Conservation (phyloP, 495 filamentous ascomycete species). For the Podospora anserina region DNA sequence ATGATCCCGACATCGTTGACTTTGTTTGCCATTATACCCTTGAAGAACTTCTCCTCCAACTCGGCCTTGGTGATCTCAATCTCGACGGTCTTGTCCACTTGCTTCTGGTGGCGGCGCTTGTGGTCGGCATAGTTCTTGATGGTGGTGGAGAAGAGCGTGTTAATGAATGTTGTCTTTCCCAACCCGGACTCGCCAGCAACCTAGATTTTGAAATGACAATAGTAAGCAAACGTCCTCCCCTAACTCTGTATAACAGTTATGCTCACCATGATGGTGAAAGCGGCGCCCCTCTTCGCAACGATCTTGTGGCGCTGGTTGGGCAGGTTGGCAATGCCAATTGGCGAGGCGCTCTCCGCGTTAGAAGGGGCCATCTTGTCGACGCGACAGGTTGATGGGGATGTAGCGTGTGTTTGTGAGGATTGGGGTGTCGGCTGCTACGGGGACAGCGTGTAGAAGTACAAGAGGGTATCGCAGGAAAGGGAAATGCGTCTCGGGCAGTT, state of each 20-base stretch:
- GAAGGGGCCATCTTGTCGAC: conserved; percentile 64
- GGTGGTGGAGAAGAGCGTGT: conserved; percentile 98
- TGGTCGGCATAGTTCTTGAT: conserved; percentile 99
- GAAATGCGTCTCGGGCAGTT: conserved; percentile 28
- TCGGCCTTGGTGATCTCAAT: conserved; percentile 99
- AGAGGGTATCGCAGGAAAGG: conserved; percentile 15
- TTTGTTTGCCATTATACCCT: conserved; percentile 58
- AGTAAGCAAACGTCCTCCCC: conserved; percentile 4
- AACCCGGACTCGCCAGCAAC: conserved; percentile 98
- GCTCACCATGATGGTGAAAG: conserved; percentile 97
- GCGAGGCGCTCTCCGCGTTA: conserved; percentile 79
- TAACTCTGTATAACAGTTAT: background rate
- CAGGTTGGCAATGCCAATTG: conserved; percentile 99
- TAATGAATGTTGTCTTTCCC: conserved; percentile 99
- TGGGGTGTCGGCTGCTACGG: conserved; percentile 18
- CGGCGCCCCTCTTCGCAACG: conserved; percentile 96
- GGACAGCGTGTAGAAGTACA: conserved; percentile 23
- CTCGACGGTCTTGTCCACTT: conserved; percentile 98
- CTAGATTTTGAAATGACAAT: conserved; percentile 40
- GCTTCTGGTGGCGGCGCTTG: conserved; percentile 96
- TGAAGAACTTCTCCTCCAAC: conserved; percentile 99
- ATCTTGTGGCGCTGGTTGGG: conserved; percentile 99
- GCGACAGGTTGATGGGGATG: conserved; percentile 11
- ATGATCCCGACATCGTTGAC: conserved; percentile 1
- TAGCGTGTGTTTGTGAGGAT: conserved; percentile 15